phyloP scores from a whole-genome alignment of 768 basidiomycete genomes.

The Leucosporidium scottii region DNA sequence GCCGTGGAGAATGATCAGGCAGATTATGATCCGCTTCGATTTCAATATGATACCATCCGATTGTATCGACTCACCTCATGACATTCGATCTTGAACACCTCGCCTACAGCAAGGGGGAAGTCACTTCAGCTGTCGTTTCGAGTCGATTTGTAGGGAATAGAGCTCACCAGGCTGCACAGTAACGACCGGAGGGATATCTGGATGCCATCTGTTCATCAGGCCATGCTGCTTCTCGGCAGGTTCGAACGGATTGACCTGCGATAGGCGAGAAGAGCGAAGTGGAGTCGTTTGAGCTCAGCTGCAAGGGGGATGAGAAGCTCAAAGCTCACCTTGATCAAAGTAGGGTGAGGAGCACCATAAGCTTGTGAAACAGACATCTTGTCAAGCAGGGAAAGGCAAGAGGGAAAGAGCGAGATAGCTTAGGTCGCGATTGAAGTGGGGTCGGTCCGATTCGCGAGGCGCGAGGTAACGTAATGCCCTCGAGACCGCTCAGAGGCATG shows the following conservation, averaged over 20 bases:
- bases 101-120: background rate
- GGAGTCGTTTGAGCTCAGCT: no score
- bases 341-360: background rate
- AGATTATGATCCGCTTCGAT: no score
- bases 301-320: no score
- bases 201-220: conserved; percentile 31
- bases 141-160: background rate
- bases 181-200: conserved; percentile 54
- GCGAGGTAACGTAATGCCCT: no score
- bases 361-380: background rate
- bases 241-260: conserved; percentile 59
- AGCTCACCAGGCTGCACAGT: conserved; percentile 57
- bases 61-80: conserved; percentile 29
- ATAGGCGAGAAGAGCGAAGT: background rate
- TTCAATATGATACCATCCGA: no score
- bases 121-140: background rate
- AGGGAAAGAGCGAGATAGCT: no score
- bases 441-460: no score
- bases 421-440: no score
- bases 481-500: no score
- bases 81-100: conserved; percentile 67
- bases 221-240: conserved; percentile 55
- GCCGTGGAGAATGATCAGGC: no score
- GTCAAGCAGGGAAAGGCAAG: no score
- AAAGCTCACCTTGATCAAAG: conserved; percentile 6